Evolutionary conservation across 164 flowering plant species (phyloP).

Genomic region (Nelumbo lutea): DNA sequence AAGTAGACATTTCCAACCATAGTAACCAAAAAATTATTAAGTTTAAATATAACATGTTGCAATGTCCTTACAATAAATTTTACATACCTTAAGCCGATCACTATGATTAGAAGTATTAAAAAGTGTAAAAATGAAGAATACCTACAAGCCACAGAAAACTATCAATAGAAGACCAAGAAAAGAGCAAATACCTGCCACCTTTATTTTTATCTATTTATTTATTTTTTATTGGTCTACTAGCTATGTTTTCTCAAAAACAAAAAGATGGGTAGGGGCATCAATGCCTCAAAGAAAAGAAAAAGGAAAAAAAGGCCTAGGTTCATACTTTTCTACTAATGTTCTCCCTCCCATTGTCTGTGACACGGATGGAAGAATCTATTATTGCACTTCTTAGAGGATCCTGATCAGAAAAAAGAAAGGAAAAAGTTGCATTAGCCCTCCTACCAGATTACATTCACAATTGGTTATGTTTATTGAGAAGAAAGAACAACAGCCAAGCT

Average conservation of each 20-base stretch:
- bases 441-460: background rate
- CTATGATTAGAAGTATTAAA: conserved; percentile 59
- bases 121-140: conserved; percentile 78
- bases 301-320: background rate
- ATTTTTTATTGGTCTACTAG: too few relatives aligned
- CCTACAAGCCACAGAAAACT: conserved; percentile 40
- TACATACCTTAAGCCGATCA: conserved; percentile 70
- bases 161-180: background rate
- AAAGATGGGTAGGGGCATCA: background rate
- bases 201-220: too few relatives aligned
- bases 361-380: conserved; percentile 73
- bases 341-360: conserved; percentile 82
- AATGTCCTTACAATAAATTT: background rate
- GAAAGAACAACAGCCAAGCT: background rate
- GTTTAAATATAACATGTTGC: background rate
- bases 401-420: conserved; percentile 27
- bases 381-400: conserved; percentile 66
- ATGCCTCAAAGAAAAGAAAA: background rate
- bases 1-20: conserved; percentile 11
- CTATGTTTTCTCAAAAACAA: too few relatives aligned
- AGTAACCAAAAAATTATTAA: background rate
- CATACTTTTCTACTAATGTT: conserved; percentile 68
- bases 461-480: background rate
- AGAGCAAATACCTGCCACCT: background rate
- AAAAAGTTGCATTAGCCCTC: background rate